Conservation (phyloP, 1,284 basidiomycete species). For the Apiotrichum brassicae region DNA sequence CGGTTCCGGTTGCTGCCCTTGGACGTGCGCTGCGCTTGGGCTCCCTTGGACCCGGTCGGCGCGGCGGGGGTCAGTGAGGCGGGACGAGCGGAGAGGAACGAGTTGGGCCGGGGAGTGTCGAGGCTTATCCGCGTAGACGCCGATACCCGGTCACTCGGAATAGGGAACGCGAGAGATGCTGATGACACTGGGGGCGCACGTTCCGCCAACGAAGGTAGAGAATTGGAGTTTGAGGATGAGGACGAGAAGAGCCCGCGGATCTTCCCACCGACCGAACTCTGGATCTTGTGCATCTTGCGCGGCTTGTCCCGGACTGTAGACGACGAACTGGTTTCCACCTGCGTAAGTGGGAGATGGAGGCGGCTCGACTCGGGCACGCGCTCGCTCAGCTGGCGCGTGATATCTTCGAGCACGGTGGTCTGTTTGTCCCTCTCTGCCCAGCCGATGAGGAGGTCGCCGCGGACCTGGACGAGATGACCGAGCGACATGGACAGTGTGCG, state of each 20-base stretch:
- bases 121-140: conserved; percentile 1
- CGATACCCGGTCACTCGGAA: neutral
- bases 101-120: neutral
- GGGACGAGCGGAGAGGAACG: neutral
- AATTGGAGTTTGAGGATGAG: conserved; percentile 17
- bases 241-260: conserved; percentile 34
- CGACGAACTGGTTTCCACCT: neutral
- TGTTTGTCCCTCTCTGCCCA: conserved; percentile 35
- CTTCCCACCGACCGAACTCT: conserved; percentile 17
- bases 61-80: too few relatives aligned
- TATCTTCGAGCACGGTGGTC: conserved; percentile 30
- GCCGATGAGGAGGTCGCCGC: conserved; percentile 28
- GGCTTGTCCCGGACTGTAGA: conserved; percentile 7
- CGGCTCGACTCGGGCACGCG: conserved; percentile 4
- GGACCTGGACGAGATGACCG: conserved; percentile 26
- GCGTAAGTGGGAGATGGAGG: neutral
- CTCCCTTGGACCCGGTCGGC: neutral
- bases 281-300: conserved; percentile 27
- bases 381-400: conserved; percentile 13
- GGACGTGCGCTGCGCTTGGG: neutral
- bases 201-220: conserved; percentile 7
- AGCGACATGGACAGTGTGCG: conserved; percentile 26
- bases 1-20: conserved; percentile 1
- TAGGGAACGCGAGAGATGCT: conserved; percentile 1
- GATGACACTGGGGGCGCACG: conserved; percentile 17